These are phyloP conservation scores for Phaeosphaeria sp. DNA, from an alignment of 2,329 filamentous ascomycete species.

Conservation along the genomic window DNA sequence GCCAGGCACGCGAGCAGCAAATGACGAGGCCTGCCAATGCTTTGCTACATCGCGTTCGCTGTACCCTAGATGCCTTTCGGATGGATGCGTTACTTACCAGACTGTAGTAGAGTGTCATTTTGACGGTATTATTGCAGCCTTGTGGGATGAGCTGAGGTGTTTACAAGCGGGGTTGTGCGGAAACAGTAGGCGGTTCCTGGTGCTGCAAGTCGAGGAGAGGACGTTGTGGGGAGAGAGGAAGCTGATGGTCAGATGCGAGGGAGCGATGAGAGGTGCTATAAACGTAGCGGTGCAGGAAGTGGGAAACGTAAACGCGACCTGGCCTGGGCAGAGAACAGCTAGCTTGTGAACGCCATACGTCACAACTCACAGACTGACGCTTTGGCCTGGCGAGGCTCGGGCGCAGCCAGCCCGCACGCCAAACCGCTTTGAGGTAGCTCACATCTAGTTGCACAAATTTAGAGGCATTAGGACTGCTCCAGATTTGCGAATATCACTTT, in stretches of 20 bases:
- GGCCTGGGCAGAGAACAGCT: slow-evolving; percentile 26
- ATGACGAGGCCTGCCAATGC: slow-evolving; percentile 11
- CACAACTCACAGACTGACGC: slow-evolving; percentile 22
- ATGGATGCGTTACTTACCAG: slow-evolving; percentile 57
- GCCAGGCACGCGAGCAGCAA: slow-evolving; percentile 12
- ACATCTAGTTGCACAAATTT: slow-evolving; percentile 24
- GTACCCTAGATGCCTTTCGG: neutral
- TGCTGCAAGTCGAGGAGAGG: neutral
- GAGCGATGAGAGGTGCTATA: slow-evolving; percentile 10
- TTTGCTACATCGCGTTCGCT: neutral
- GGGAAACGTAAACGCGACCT: slow-evolving; percentile 24
- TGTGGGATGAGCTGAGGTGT: slow-evolving; percentile 20
- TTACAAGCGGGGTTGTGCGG: slow-evolving; percentile 29
- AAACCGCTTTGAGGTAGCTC: slow-evolving; percentile 13
- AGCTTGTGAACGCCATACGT: slow-evolving; percentile 42
- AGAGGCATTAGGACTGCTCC: slow-evolving; percentile 4
- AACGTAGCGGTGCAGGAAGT: slow-evolving; percentile 21
- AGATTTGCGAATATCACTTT: neutral
- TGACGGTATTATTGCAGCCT: slow-evolving; percentile 48
- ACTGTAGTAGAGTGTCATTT: slow-evolving; percentile 74
- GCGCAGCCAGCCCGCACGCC: slow-evolving; percentile 20
- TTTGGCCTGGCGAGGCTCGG: slow-evolving; percentile 15
- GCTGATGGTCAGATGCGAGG: slow-evolving; percentile 1
- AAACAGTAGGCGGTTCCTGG: slow-evolving; percentile 3
- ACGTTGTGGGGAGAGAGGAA: neutral